These are phyloP conservation scores for Dinochytrium kinnereticum DNA, from an alignment of 371 early-diverging fungal species.

Conservation along the genomic window DNA sequence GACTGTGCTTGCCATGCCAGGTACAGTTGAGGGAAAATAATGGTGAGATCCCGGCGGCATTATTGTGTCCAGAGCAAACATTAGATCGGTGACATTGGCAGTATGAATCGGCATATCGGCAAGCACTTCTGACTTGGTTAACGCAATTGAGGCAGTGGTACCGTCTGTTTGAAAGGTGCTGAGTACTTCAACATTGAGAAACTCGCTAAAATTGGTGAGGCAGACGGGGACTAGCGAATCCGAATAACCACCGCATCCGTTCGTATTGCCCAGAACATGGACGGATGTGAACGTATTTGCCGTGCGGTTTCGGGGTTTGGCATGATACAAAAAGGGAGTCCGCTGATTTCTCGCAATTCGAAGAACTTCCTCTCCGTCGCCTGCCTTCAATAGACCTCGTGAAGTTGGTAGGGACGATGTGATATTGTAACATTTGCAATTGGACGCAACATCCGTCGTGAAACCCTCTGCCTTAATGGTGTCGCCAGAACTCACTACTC, in stretches of 20 bases:
- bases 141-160: slow-evolving; percentile 41
- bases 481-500: slow-evolving; percentile 31
- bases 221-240: slow-evolving; percentile 25
- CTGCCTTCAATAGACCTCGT: neutral
- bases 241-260: slow-evolving; percentile 11
- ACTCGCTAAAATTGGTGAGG: slow-evolving; percentile 19
- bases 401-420: neutral
- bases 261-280: slow-evolving; percentile 2
- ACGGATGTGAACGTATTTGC: neutral
- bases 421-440: slow-evolving; percentile 32
- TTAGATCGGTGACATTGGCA: neutral
- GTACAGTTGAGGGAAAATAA: slow-evolving; percentile 23
- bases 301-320: neutral
- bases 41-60: neutral
- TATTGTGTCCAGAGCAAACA: slow-evolving; percentile 17
- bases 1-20: slow-evolving; percentile 31
- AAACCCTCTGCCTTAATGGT: slow-evolving; percentile 41
- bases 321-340: neutral
- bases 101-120: neutral
- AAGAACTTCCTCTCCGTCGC: neutral
- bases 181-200: neutral
- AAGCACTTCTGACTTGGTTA: neutral
- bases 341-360: no score
- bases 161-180: slow-evolving; percentile 30
- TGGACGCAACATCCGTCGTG: slow-evolving; percentile 25